Evolutionary conservation across 2,329 filamentous ascomycete genomes (phyloP), one percentile per base, ranked within the genome.

Genomic region (Penicillium griseofulvum): DNA sequence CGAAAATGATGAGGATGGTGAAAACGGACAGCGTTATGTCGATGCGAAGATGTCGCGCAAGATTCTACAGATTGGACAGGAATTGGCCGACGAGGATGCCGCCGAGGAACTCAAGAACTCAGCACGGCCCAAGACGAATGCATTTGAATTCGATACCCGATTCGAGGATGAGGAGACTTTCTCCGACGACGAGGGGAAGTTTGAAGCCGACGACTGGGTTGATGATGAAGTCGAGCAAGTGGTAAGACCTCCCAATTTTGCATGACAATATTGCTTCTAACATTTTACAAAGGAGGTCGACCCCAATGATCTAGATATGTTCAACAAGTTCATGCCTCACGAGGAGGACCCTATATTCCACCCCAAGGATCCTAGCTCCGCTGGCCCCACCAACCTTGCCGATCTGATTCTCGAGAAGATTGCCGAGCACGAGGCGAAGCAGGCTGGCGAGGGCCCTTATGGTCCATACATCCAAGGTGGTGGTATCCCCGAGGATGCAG

Each of bases 361-460:
- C 70, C 84, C 89, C 24, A 70, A 74, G 52, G 65, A 68, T 9
- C 60, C 65, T 6, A 78, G 76, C 12, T 74, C 74, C 34, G 77
- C 78, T 38, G 80, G 80, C 14, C 78, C 83, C 14, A 90, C 88
- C 59, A 96, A 97, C 72, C 80, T 99, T 54, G 91, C 94, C 16
- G 92, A 96, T 68, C 78, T 99, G 60, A 99, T 99, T 61, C 78
- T 99, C 55, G 87, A 93, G 69, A 96, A 96, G 76, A 99, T 99
- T 69, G 91, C 91, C 5, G 88, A 89, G 56, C 90, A 95, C 67
- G 94, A 99, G 77, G 88, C 90, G 4, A 81, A 81, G 31, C 80
- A 87, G 61, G 79, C 71, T 12, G 73, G 71, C 4, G 69, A 77
- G 42, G 71, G 75, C 39, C 47, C 34, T 14, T 57, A 59, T 45